A percentile compares a stretch with the other conserved stretches of the same genome.
Evolutionary conservation across 2,329 filamentous ascomycete species (phyloP).

Genomic region (Teratosphaeria gauchensis): DNA sequence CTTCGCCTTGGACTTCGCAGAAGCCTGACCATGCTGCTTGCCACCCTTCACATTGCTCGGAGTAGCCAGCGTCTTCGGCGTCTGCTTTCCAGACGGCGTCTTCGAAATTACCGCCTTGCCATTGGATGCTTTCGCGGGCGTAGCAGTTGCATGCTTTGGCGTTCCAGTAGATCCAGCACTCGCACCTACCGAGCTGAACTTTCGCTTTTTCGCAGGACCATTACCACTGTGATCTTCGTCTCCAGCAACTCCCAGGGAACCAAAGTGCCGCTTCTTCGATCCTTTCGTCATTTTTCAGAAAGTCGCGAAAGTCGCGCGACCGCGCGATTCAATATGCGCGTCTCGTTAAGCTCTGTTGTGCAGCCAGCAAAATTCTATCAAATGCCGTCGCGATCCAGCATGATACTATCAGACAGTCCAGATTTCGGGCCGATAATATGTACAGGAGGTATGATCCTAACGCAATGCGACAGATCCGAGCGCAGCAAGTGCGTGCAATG

Average conservation of each 20-base stretch:
- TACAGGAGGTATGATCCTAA: background rate
- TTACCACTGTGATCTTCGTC: background rate
- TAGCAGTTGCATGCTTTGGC: background rate
- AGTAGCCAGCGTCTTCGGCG: background rate
- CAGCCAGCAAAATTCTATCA: background rate
- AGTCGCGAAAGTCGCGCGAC: background rate
- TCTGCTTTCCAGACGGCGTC: background rate
- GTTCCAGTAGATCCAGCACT: background rate
- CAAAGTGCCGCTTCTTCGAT: background rate
- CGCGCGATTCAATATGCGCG: background rate
- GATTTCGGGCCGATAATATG: background rate
- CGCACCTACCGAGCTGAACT: background rate
- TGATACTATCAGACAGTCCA: background rate
- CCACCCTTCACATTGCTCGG: background rate
- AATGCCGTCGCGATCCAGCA: background rate
- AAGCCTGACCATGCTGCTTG: background rate
- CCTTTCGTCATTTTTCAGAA: background rate
- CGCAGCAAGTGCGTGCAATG: background rate
- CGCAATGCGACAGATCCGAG: background rate
- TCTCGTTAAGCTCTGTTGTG: background rate
- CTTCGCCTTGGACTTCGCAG: background rate
- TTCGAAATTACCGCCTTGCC: background rate
- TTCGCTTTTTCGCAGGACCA: background rate
- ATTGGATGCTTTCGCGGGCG: background rate
- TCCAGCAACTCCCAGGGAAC: background rate